phyloP scores from a whole-genome alignment of 176 grass and related monocot genomes.

The Bromus sterilis region DNA sequence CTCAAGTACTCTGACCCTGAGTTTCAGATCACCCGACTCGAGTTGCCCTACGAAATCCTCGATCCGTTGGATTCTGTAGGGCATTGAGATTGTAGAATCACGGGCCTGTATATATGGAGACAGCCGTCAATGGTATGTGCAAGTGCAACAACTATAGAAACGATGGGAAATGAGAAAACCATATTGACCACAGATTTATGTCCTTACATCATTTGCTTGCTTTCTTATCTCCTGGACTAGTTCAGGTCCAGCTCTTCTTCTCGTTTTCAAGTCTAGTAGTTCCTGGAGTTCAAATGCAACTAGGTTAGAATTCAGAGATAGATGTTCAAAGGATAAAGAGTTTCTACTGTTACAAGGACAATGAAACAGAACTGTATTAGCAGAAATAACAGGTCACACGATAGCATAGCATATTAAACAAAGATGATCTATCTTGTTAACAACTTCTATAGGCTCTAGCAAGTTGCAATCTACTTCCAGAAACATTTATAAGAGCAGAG shows the following conservation, averaged over 20 bases:
- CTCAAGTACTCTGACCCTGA: conserved; percentile 96
- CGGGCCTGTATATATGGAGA: conserved; percentile 49
- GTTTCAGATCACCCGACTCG: conserved; percentile 82
- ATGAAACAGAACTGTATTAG: conserved; percentile 1
- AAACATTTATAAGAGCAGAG: neutral
- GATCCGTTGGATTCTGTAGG: conserved; percentile 78
- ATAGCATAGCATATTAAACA: neutral
- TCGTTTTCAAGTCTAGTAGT: conserved; percentile 72
- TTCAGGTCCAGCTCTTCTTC: conserved; percentile 41
- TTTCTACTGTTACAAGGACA: neutral
- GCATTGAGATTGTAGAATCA: conserved; percentile 89
- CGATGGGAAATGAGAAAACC: neutral
- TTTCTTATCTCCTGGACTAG: conserved; percentile 80
- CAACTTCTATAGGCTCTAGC: neutral
- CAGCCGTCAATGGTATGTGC: neutral
- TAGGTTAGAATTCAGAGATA: conserved; percentile 15
- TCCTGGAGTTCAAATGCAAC: conserved; percentile 47
- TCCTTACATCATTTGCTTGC: conserved; percentile 90
- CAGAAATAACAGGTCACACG: conserved; percentile 4
- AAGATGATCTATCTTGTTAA: neutral
- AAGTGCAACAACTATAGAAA: neutral
- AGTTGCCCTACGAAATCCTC: conserved; percentile 93
- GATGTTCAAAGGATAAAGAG: conserved; percentile 5
- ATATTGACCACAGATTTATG: conserved; percentile 14
- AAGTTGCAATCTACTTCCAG: neutral